Evolutionary conservation across 2,329 filamentous ascomycete species (phyloP).

Genomic region (Rhynchosporium agropyri): DNA sequence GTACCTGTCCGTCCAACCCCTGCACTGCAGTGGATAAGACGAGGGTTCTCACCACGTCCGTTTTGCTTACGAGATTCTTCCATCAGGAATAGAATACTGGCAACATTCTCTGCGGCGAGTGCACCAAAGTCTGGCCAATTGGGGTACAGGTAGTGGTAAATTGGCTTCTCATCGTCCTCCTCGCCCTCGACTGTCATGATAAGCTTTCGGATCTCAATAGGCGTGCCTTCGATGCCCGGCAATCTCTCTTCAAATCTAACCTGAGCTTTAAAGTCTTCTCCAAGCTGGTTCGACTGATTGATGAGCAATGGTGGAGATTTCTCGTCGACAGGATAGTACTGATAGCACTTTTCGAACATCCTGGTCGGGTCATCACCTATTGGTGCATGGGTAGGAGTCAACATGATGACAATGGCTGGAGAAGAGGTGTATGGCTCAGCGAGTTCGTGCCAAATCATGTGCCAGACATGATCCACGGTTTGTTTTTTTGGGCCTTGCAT

Average conservation of each 20-base stretch:
- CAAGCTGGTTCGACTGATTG: slow-evolving; percentile 66
- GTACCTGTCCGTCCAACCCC: slow-evolving; percentile 94
- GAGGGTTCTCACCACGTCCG: slow-evolving; percentile 63
- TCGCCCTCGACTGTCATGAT: slow-evolving; percentile 50
- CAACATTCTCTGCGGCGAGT: slow-evolving; percentile 68
- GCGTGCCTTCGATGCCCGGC: slow-evolving; percentile 57
- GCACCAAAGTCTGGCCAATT: slow-evolving; percentile 91
- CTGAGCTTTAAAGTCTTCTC: slow-evolving; percentile 67
- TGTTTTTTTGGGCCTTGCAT: slow-evolving; percentile 86
- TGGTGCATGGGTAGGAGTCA: slow-evolving; percentile 77
- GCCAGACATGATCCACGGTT: slow-evolving; percentile 84
- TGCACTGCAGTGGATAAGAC: slow-evolving; percentile 85
- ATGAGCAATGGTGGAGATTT: slow-evolving; percentile 56
- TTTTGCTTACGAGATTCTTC: slow-evolving; percentile 64
- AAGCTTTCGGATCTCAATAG: slow-evolving; percentile 76
- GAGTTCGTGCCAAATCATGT: slow-evolving; percentile 85
- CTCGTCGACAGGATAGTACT: slow-evolving; percentile 73
- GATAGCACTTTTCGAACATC: slow-evolving; percentile 77
- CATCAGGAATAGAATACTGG: slow-evolving; percentile 71
- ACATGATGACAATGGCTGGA: slow-evolving; percentile 86
- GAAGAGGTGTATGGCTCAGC: slow-evolving; percentile 51
- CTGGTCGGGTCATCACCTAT: slow-evolving; percentile 47
- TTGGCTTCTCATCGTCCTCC: slow-evolving; percentile 57
- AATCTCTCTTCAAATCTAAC: slow-evolving; percentile 61
- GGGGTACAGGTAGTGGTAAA: slow-evolving; percentile 85